A percentile compares a stretch with the other conserved stretches of the same genome.
Conservation (phyloP, 2,329 filamentous ascomycete species). For the Botrytis elliptica region DNA sequence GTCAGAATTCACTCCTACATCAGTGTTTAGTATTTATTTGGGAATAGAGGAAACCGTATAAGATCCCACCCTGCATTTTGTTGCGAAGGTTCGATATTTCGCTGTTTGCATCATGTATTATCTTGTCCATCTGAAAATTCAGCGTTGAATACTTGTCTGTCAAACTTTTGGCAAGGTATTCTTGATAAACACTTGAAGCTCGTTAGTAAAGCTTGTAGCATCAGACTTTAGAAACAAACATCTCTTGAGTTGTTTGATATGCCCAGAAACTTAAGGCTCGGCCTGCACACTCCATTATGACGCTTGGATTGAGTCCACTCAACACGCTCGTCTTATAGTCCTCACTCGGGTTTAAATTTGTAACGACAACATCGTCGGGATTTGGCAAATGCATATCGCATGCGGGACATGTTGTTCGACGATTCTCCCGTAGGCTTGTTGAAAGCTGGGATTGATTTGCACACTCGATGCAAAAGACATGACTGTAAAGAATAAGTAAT, state of each 20-base stretch:
- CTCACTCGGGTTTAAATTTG: conserved; percentile 74
- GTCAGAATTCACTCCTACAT: conserved; percentile 55
- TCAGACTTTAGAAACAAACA: conserved; percentile 50
- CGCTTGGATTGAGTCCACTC: conserved; percentile 75
- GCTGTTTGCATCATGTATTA: conserved; percentile 71
- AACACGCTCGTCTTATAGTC: conserved; percentile 88
- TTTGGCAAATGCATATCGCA: conserved; percentile 68
- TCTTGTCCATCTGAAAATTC: conserved; percentile 66
- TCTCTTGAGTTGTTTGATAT: conserved; percentile 81
- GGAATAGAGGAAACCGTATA: not conserved
- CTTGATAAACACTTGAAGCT: conserved; percentile 66
- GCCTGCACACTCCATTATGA: conserved; percentile 84
- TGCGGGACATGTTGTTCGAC: conserved; percentile 66
- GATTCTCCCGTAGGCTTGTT: conserved; percentile 47
- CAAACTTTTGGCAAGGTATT: conserved; percentile 68
- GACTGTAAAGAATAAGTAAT: conserved; percentile 49
- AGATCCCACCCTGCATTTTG: conserved; percentile 58
- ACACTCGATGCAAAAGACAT: conserved; percentile 82
- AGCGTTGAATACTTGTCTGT: conserved; percentile 68
- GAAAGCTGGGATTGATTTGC: conserved; percentile 62
- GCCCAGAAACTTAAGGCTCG: conserved; percentile 80
- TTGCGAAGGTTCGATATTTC: conserved; percentile 67
- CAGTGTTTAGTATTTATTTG: conserved; percentile 21
- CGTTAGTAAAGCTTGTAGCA: conserved; percentile 33
- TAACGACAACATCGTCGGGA: conserved; percentile 71